These are phyloP conservation scores for Byssothecium circinans DNA, from an alignment of 2,329 filamentous ascomycete genomes.

Conservation along the genomic window DNA sequence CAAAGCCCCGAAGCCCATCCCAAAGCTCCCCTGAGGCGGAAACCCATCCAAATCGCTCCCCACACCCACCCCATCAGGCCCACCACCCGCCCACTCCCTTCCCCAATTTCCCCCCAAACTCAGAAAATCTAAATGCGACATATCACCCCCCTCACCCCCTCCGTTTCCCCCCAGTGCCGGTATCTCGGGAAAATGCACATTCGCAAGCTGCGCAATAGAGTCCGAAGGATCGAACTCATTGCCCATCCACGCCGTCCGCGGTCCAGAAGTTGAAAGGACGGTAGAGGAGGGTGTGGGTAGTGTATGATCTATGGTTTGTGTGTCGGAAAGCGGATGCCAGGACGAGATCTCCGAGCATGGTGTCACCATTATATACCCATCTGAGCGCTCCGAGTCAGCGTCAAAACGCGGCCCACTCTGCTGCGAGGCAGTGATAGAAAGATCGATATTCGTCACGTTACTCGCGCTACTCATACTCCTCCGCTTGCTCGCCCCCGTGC, in stretches of 20 bases:
- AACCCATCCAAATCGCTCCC: slow-evolving; percentile 36
- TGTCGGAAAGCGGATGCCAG: slow-evolving; percentile 24
- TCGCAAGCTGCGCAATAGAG: slow-evolving; percentile 27
- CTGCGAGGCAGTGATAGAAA: slow-evolving; percentile 19
- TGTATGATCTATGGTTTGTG: slow-evolving; percentile 13
- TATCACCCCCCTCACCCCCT: slow-evolving; percentile 12
- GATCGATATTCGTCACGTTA: slow-evolving; percentile 12
- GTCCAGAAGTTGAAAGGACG: slow-evolving; percentile 10
- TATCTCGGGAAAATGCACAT: slow-evolving; percentile 39
- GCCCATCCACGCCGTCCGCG: slow-evolving; percentile 31
- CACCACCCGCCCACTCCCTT: slow-evolving; percentile 18
- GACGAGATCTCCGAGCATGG: slow-evolving; percentile 27
- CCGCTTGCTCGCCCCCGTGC: slow-evolving; percentile 16
- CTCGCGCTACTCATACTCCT: slow-evolving; percentile 25
- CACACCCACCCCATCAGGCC: slow-evolving; percentile 9
- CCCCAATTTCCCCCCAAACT: slow-evolving; percentile 26
- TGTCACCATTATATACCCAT: slow-evolving; percentile 36
- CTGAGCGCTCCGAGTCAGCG: slow-evolving; percentile 15
- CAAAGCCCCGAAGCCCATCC: slow-evolving; percentile 12
- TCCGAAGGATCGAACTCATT: slow-evolving; percentile 28
- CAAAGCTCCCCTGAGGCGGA: slow-evolving; percentile 22
- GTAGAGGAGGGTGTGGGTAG: slow-evolving; percentile 12
- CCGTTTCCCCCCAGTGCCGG: slow-evolving; percentile 11
- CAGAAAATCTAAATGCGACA: slow-evolving; percentile 38
- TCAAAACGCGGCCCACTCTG: slow-evolving; percentile 16